Base-by-base conservation (phyloP, 352 stramenopile species). In the Aphanomyces invadans region DNA sequence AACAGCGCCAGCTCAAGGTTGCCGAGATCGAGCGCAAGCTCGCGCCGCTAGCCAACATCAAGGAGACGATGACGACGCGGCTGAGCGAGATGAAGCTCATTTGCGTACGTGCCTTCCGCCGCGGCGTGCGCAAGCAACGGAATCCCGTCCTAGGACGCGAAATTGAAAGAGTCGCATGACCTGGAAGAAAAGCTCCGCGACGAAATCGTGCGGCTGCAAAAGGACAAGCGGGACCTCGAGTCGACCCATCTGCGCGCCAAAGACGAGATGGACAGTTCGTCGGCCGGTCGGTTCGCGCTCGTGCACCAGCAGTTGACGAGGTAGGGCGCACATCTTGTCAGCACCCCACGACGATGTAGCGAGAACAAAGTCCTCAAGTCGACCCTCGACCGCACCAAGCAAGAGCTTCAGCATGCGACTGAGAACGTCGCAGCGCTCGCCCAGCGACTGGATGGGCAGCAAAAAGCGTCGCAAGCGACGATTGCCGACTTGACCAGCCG, bases 11-110 rank as follows among this genome's bases (percentile, higher is more conserved):
- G 36, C 59, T 80, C 11, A 81, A 80, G 32, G 48, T 76, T 0
- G 68, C 71, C 2, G 82, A 90, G 28, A 81, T 74, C 46, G 82
- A 90, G 51, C 80, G 82, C 4, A 89, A 88, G 63, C 39, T 89
- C 25, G 67, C 72, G 1, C 76, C 79, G 4, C 68, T 90, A 3
- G 26, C 68, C 31, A 74, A 76, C 21, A 56, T 76, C 2, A 80
- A 83, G 17, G 82, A 90, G n/a, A 76, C 70, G 28, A 68, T 88
- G 21, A 76, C 86, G 62, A 32, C 62, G 2, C 89, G 87, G 54
- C 68, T 70, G 44, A 73, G 38, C 7, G 80, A 89, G n/a, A 51
- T 88, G 26, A 89, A 87, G 53, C 74, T 78, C 15, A 28, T 31
- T 28, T 33, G 29, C 17, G 53, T 62, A 62, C 29, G 53, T 42